Percentiles rank a stretch among this genome's conserved stretches.
Conservation (phyloP, 352 stramenopile genomes). For the Phytophthora multivora region DNA sequence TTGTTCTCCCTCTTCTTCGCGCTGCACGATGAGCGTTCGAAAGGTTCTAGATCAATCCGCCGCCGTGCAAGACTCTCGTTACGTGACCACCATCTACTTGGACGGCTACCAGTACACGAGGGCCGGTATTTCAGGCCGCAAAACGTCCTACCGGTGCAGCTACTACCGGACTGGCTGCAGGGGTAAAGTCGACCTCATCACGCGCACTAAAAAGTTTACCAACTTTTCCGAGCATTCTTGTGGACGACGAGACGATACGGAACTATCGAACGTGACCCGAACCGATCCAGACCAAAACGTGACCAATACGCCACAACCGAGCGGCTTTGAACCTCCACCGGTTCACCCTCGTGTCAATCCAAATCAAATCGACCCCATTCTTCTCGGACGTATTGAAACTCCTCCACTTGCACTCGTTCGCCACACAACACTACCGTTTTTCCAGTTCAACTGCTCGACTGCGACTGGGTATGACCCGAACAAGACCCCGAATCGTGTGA, state of each 20-base stretch:
- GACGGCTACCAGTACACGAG: slow-evolving; percentile 1
- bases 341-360: background rate
- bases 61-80: background rate
- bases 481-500: background rate
- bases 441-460: slow-evolving; percentile 2
- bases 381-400: slow-evolving; percentile 5
- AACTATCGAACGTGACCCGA: background rate
- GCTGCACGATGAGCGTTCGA: background rate
- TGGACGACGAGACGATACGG: background rate
- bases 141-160: slow-evolving; percentile 15
- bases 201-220: slow-evolving; percentile 4
- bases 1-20: background rate
- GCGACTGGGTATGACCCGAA: background rate
- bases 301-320: background rate
- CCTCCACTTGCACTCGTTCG: slow-evolving; percentile 1
- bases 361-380: background rate
- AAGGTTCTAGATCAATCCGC: background rate
- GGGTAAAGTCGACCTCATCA: slow-evolving; percentile 12
- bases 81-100: background rate
- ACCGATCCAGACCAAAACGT: background rate
- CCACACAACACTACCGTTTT: background rate
- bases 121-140: slow-evolving; percentile 1
- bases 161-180: slow-evolving; percentile 16
- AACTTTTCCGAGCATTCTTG: background rate
- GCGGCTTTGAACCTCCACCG: background rate